Conservation (phyloP, 164 flowering plant genomes). For the Liquidambar formosana region DNA sequence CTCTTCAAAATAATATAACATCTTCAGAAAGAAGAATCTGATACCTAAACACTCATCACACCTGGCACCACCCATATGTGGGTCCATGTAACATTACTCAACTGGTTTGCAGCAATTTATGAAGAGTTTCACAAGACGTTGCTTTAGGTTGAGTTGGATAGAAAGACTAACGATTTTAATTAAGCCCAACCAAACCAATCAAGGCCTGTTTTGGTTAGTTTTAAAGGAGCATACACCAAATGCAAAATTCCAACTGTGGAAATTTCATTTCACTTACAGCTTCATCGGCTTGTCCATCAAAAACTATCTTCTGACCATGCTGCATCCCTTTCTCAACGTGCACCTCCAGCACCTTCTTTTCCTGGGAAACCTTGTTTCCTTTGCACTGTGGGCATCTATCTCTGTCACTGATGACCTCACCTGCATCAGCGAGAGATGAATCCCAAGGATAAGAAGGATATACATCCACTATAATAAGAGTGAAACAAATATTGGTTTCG, state of each 20-base stretch:
- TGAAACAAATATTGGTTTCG: not conserved
- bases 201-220: not conserved
- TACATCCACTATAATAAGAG: not conserved
- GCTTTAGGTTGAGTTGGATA: too few relatives aligned
- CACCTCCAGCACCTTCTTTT: conserved; percentile 72
- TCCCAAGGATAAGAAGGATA: not conserved
- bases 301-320: conserved; percentile 57
- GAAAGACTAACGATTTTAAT: not conserved
- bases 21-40: too few relatives aligned
- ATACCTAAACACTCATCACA: too few relatives aligned
- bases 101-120: too few relatives aligned
- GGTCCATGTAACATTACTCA: too few relatives aligned
- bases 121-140: too few relatives aligned
- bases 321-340: conserved; percentile 79
- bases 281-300: conserved; percentile 70
- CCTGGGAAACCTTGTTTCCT: conserved; percentile 60
- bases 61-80: too few relatives aligned
- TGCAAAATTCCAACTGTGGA: not conserved
- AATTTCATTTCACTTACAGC: conserved; percentile 35
- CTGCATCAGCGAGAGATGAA: conserved; percentile 24
- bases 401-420: conserved; percentile 60
- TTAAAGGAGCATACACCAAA: not conserved
- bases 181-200: not conserved
- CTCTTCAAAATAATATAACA: too few relatives aligned
- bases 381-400: conserved; percentile 64